phyloP scores from a whole-genome alignment of 129 eudicot species.

The Artemisia argyi region DNA sequence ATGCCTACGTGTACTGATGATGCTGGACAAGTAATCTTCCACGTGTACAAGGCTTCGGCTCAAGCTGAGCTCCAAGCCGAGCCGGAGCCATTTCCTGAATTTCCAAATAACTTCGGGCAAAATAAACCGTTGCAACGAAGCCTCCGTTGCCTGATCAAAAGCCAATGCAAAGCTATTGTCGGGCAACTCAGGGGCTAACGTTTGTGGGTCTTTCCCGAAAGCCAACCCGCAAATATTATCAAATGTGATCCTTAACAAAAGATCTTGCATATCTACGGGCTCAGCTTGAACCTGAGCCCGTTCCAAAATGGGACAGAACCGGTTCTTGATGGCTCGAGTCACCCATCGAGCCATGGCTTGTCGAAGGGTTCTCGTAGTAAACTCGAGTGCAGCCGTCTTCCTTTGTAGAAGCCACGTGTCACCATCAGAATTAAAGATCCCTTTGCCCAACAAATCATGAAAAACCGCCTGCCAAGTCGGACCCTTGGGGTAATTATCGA shows the following conservation, averaged over 20 bases:
- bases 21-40: conserved; percentile 70
- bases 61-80: conserved; percentile 77
- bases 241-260: conserved; percentile 73
- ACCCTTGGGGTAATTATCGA: conserved; percentile 85
- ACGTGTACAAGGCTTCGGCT: conserved; percentile 80
- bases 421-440: conserved; percentile 87
- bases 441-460: conserved; percentile 75
- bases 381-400: conserved; percentile 89
- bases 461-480: conserved; percentile 96
- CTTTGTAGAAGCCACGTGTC: conserved; percentile 87
- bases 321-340: conserved; percentile 66
- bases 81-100: conserved; percentile 78
- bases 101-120: conserved; percentile 75
- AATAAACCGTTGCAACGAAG: conserved; percentile 70
- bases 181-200: conserved; percentile 68
- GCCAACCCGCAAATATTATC: conserved; percentile 88
- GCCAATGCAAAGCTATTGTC: conserved; percentile 77
- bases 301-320: conserved; percentile 69
- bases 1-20: conserved; percentile 70
- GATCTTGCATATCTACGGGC: conserved; percentile 81
- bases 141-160: conserved; percentile 86
- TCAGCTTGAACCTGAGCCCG: conserved; percentile 51
- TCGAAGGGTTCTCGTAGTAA: conserved; percentile 76
- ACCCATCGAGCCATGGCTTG: conserved; percentile 98
- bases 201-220: conserved; percentile 81